These are phyloP conservation scores for Russula griseocarnosa DNA, from an alignment of 768 basidiomycete species.

Conservation along the genomic window DNA sequence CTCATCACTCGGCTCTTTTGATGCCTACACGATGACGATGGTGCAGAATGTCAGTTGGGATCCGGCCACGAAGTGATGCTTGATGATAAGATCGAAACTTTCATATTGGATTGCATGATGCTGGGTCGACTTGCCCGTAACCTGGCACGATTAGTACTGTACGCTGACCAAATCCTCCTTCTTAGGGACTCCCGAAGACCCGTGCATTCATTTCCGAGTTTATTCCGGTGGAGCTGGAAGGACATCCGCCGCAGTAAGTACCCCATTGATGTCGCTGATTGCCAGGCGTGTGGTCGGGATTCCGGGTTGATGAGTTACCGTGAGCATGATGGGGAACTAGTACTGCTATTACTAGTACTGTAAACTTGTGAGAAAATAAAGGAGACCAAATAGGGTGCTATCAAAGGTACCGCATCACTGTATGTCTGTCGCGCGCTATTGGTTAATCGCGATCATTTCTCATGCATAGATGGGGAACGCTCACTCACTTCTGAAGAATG, in stretches of 20 bases:
- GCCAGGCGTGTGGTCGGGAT: conserved; percentile 49
- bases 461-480: neutral
- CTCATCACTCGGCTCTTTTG: too few species aligned
- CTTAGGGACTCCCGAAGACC: conserved; percentile 10
- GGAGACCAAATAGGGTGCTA: conserved; percentile 40
- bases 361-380: conserved; percentile 29
- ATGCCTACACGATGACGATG: too few species aligned
- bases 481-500: neutral
- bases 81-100: conserved; percentile 49
- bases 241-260: conserved; percentile 32
- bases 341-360: too few species aligned
- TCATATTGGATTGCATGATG: conserved; percentile 62
- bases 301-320: conserved; percentile 45
- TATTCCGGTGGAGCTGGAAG: conserved; percentile 38
- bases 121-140: conserved; percentile 28
- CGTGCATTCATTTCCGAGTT: conserved; percentile 22
- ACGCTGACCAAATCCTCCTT: too few species aligned
- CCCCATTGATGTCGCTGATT: conserved; percentile 45
- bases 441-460: neutral
- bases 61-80: conserved; percentile 64
- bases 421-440: too few species aligned
- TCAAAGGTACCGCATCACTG: too few species aligned
- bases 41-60: conserved; percentile 55
- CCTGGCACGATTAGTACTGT: too few species aligned
- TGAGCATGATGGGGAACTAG: conserved; percentile 55